Conservation (phyloP, 352 stramenopile genomes). For the Phytophthora pisi region DNA sequence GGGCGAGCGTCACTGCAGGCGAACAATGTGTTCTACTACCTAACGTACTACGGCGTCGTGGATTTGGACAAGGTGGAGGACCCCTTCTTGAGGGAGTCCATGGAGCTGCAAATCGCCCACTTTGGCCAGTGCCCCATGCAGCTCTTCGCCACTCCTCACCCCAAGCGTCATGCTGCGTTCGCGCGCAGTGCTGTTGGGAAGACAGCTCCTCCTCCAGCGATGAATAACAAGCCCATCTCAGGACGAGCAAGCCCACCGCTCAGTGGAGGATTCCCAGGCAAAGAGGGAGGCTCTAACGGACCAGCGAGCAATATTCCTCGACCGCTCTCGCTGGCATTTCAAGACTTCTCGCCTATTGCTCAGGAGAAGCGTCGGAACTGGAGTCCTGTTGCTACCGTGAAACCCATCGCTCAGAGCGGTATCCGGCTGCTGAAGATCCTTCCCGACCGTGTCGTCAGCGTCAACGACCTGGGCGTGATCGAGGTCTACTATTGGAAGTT, state of each 20-base stretch:
- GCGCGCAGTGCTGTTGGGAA: slow-evolving; percentile 32
- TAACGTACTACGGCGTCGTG: slow-evolving; percentile 94
- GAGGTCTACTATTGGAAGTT: slow-evolving; percentile 89
- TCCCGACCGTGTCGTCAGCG: slow-evolving; percentile 73
- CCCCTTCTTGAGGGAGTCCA: slow-evolving; percentile 91
- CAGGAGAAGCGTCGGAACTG: slow-evolving; percentile 67
- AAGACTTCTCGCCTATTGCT: slow-evolving; percentile 52
- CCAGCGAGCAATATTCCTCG: slow-evolving; percentile 42
- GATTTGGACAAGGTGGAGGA: slow-evolving; percentile 97
- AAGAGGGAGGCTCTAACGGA: slow-evolving; percentile 6
- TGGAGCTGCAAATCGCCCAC: slow-evolving; percentile 98
- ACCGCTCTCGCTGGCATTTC: slow-evolving; percentile 69
- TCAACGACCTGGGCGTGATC: slow-evolving; percentile 87
- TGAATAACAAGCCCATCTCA: slow-evolving; percentile 19
- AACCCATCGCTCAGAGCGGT: slow-evolving; percentile 58
- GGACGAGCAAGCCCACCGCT: slow-evolving; percentile 22
- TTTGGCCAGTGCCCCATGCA: slow-evolving; percentile 99
- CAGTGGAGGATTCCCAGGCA: slow-evolving; percentile 12
- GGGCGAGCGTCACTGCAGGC: slow-evolving; percentile 93
- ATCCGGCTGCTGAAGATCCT: slow-evolving; percentile 78
- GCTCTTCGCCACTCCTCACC: slow-evolving; percentile 85
- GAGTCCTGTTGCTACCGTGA: slow-evolving; percentile 64
- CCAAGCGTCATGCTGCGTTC: slow-evolving; percentile 54
- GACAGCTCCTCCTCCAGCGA: neutral
- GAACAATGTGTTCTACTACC: slow-evolving; percentile 97